Evolutionary conservation across 805 yeast genomes (phyloP), one percentile per base, ranked within the genome.

Genomic region (Scheffersomyces coipomensis): DNA sequence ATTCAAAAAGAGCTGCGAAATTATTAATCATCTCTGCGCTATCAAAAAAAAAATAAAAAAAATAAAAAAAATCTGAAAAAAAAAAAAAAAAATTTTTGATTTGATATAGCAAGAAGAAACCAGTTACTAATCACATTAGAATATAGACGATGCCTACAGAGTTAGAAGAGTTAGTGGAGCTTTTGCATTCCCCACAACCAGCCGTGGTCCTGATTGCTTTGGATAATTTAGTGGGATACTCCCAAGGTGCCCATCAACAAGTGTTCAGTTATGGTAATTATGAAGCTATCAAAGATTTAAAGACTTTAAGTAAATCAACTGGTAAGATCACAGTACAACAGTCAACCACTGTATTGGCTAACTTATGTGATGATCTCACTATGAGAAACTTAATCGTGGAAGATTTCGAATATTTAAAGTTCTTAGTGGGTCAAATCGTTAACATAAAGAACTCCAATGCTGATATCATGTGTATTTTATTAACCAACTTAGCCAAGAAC

Each of bases 401-500:
- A 19, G 96, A 91, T 57, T 68, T 64, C 12, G 67, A 67, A 7
- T 88, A 82, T 56, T 43, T 58, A 73, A 44, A 68, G 46, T 76
- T 53, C 52, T 53, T 85, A 37, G 60, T 76, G 12, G 62, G 68
- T 38, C 67, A 73, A 38, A 73, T 84, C 27, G 61, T 79, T 45
- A 78, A 75, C 41, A 60, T 79, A 26, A 68, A 70, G 5, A 85
- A 88, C 55, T 56, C 75, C 19, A 80, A 81, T 58, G 86, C 95
- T 4, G 97, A 89, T 51, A 73, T 88, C 46, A 83, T 81, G 75
- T 79, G 90, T 54, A 90, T 93, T 46, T 68, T 93, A 42, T 73
- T 93, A 49, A 81, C 96, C 19, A 93, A 93, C 57, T 57, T 93
- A 52, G 91, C 96, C 16, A 88, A 90, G 53, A 79, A 79, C 48